Conservation (phyloP, 305 asterid species). For the Solanum hybrid region DNA sequence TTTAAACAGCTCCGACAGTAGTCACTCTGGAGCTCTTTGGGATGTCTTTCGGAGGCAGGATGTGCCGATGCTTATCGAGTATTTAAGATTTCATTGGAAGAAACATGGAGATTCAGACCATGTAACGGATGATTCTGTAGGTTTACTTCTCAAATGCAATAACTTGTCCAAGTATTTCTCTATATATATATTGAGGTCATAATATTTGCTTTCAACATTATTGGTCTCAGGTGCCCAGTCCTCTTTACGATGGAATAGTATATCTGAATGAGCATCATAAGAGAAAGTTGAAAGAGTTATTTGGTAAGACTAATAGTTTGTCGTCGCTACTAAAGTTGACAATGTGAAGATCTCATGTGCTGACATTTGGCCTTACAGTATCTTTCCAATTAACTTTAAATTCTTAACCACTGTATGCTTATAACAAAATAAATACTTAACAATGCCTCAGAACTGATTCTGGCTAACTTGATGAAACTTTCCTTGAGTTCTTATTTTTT, state of each 20-base stretch:
- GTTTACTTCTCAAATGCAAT: constrained; percentile 13
- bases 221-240: constrained; percentile 50
- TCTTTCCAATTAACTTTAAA: background rate
- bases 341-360: background rate
- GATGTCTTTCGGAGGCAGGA: constrained; percentile 83
- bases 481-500: background rate
- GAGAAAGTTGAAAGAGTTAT: constrained; percentile 71
- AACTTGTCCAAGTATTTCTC: background rate
- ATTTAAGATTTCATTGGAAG: constrained; percentile 45
- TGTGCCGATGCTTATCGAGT: constrained; percentile 62
- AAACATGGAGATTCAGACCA: constrained; percentile 35
- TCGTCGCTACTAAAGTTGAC: background rate
- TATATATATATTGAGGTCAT: background rate
- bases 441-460: background rate
- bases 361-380: background rate
- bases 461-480: background rate
- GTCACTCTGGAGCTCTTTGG: constrained; percentile 76
- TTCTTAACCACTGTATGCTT: background rate
- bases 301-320: constrained; percentile 46
- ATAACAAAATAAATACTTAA: background rate
- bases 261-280: constrained; percentile 67
- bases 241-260: constrained; percentile 55
- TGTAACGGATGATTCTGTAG: constrained; percentile 33
- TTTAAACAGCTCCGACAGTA: constrained; percentile 20
- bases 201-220: constrained; percentile 15